Evolutionary conservation across 2,329 filamentous ascomycete species (phyloP), one percentile per base, ranked within the genome.

Genomic region (Ceratocystiopsis sp.): DNA sequence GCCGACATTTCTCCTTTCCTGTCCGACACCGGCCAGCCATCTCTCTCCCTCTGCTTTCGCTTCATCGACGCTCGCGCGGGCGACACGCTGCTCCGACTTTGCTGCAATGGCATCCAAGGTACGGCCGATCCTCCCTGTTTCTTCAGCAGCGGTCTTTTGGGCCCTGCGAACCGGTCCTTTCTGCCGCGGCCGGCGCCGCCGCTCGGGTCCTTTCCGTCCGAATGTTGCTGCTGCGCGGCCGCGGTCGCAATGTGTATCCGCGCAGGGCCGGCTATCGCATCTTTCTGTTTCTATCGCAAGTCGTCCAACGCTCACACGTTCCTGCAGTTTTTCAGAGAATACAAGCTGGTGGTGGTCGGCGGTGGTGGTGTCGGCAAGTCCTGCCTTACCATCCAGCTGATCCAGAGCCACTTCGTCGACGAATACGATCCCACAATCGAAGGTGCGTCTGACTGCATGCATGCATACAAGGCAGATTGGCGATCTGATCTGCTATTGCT

Each of bases 361-460:
- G 91, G 93, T 57, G 91, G 91, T 73, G 91, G 91, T 63, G 91
- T 98, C 52, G 91, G 91, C 68, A 98, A 98, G 73, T 96, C 89
- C 49, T 96, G 91, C 68, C 75, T 98, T 71, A 96, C 91, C 46
- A 96, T 98, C 59, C 91, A 96, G 70, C 77, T 89, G 64, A 85
- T 84, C 57, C 80, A 87, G 67, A 89, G 82, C 63, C 91, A 98
- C 63, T 98, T 98, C 69, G 89, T 96, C 60, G 91, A 96, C 64
- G 91, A 96, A 65, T 98, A 98, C 65, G 91, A 98, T 65, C 91
- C 91, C 45, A 98, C 91, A 57, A 96, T 98, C 59, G 91, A 98
- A 83, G 91, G 91, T 87, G 63, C 16, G 16, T 29, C 10, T 7
- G 9, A 29, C 25, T 29, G 25, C 5, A 29, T 29, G 25, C 25